Evolutionary conservation across 1,139 yeast genomes (phyloP).

Genomic region (Debaryomyces sp.): DNA sequence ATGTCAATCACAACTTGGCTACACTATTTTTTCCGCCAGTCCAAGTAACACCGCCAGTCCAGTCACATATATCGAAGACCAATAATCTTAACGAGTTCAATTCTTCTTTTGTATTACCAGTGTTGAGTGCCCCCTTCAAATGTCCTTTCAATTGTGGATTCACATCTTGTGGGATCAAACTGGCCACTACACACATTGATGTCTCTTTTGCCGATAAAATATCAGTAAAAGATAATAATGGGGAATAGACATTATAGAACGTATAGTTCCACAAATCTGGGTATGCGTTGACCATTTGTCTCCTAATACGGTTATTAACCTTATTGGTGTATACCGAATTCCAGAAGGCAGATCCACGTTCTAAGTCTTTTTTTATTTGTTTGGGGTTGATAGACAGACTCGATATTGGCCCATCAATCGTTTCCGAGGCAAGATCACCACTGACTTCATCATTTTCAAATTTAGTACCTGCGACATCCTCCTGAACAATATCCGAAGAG

Average conservation of each 20-base stretch:
- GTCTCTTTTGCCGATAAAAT: constrained; percentile 71
- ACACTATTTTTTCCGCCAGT: constrained; percentile 60
- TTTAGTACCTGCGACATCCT: constrained; percentile 43
- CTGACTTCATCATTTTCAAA: constrained; percentile 25
- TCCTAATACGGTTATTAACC: constrained; percentile 64
- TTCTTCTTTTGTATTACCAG: constrained; percentile 72
- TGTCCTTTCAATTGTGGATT: constrained; percentile 93
- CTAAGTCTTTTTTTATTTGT: constrained; percentile 31
- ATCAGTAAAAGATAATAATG: constrained; percentile 68
- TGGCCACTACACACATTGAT: constrained; percentile 73
- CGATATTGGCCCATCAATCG: constrained; percentile 49
- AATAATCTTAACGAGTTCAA: constrained; percentile 60
- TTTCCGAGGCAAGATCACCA: constrained; percentile 26
- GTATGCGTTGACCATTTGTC: constrained; percentile 72
- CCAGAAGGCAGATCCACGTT: constrained; percentile 73
- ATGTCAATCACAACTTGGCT: constrained; percentile 49
- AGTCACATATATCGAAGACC: constrained; percentile 66
- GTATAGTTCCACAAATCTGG: constrained; percentile 85
- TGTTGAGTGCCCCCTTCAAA: constrained; percentile 78
- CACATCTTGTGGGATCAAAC: constrained; percentile 91
- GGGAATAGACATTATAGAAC: constrained; percentile 74
- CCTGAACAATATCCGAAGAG: constrained; percentile 43
- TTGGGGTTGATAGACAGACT: constrained; percentile 31
- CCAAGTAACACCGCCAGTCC: constrained; percentile 67
- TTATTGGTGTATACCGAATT: constrained; percentile 70